A percentile compares a stretch with the other conserved stretches of the same genome.
phyloP scores from a whole-genome alignment of 1,139 yeast genomes.

The Suhomyces yuchorum region DNA sequence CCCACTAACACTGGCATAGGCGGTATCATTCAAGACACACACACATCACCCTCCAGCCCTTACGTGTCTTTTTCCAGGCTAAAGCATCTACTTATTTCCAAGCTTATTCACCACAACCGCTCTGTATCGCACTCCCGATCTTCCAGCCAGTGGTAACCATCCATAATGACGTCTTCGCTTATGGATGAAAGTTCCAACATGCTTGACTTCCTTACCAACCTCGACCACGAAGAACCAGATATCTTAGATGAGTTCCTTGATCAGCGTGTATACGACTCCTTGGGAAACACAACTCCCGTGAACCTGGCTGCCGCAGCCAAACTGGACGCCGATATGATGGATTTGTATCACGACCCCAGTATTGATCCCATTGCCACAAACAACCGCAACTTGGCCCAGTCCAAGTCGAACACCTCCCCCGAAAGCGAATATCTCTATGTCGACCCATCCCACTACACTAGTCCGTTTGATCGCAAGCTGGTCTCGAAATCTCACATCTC shows the following conservation, averaged over 20 bases:
- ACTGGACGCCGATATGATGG: slow-evolving; percentile 18
- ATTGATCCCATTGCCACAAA: not conserved
- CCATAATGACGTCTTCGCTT: slow-evolving; percentile 19
- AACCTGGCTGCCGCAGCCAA: slow-evolving; percentile 1
- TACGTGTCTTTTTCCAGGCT: slow-evolving; percentile 2
- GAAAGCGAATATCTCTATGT: slow-evolving; percentile 27
- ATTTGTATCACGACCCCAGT: slow-evolving; percentile 1
- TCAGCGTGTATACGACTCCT: slow-evolving; percentile 52
- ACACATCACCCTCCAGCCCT: not conserved
- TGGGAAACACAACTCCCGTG: slow-evolving; percentile 31
- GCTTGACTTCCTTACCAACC: slow-evolving; percentile 19
- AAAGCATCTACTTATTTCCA: not conserved
- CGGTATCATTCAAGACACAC: not conserved
- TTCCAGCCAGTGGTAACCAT: not conserved
- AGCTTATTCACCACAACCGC: not conserved
- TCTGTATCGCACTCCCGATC: not conserved
- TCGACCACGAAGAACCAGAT: slow-evolving; percentile 38
- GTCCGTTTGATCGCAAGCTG: slow-evolving; percentile 17
- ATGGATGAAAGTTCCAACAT: slow-evolving; percentile 18
- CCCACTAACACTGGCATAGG: not conserved
- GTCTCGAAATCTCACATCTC: slow-evolving; percentile 1
- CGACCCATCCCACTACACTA: slow-evolving; percentile 22
- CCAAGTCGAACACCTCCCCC: slow-evolving; percentile 12
- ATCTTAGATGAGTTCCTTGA: slow-evolving; percentile 60
- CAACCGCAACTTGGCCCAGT: not conserved